Evolutionary conservation across 345 rosid genomes (phyloP).

Genomic region (Arabis alpina): DNA sequence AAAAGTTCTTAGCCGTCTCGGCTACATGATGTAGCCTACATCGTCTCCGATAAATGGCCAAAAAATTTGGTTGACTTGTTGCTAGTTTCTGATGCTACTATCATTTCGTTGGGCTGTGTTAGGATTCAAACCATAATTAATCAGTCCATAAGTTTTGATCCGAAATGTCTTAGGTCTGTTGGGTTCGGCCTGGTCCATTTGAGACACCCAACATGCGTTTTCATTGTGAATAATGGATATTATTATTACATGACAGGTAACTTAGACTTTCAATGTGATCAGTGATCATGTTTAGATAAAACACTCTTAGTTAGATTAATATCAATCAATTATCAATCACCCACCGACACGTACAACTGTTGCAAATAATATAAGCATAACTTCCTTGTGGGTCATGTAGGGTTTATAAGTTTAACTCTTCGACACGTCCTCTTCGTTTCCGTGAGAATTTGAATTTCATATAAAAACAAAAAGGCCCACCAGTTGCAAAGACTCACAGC

Average conservation of each 20-base stretch:
- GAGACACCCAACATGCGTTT: too few species aligned
- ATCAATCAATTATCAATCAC: conserved; percentile 20
- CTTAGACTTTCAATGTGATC: background rate
- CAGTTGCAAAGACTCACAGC: conserved; percentile 14
- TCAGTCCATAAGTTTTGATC: background rate
- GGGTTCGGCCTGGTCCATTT: background rate
- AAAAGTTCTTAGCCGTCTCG: too few species aligned
- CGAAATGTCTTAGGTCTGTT: background rate
- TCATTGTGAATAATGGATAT: too few species aligned
- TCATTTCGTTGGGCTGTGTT: background rate
- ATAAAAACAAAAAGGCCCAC: conserved; percentile 3
- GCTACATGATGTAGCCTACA: too few species aligned
- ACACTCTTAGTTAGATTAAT: background rate
- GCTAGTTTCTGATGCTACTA: too few species aligned
- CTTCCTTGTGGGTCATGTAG: conserved; percentile 37
- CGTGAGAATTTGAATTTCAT: conserved; percentile 38
- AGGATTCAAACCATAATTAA: background rate
- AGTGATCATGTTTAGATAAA: conserved; percentile 31
- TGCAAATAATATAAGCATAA: conserved; percentile 18
- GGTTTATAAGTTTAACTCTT: background rate
- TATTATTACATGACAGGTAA: too few species aligned
- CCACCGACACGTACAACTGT: conserved; percentile 26
- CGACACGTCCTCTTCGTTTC: conserved; percentile 41
- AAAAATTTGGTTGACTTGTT: too few species aligned
- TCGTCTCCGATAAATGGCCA: too few species aligned